Conservation (phyloP, 169 alveolate species). For the Plasmodium yoelii region DNA sequence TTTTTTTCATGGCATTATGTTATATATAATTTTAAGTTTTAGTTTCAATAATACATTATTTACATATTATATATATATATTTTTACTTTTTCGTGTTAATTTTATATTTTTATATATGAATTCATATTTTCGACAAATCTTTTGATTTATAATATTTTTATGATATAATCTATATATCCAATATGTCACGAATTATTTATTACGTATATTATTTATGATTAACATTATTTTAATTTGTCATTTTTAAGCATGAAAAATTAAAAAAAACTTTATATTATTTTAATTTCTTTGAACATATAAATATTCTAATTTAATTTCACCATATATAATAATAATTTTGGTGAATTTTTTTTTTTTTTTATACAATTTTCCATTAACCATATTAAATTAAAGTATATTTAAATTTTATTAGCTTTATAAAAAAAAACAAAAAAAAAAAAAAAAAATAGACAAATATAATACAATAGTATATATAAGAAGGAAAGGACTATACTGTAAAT, state of each 20-base stretch:
- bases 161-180: neutral
- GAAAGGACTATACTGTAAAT: too few relatives aligned
- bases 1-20: neutral
- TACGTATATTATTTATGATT: constrained; percentile 8
- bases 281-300: too few relatives aligned
- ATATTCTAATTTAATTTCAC: too few relatives aligned
- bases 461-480: too few relatives aligned
- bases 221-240: constrained; percentile 8
- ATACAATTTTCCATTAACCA: too few relatives aligned
- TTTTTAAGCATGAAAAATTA: neutral
- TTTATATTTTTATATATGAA: constrained; percentile 8
- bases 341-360: too few relatives aligned
- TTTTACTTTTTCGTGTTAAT: constrained; percentile 16
- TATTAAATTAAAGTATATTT: too few relatives aligned
- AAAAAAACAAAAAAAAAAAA: too few relatives aligned
- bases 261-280: neutral
- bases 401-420: too few relatives aligned
- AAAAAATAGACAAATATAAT: too few relatives aligned
- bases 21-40: constrained; percentile 59
- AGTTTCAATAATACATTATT: constrained; percentile 58
- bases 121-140: constrained; percentile 1
- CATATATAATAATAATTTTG: too few relatives aligned
- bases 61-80: neutral
- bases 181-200: constrained; percentile 1
- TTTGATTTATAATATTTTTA: neutral